Conservation (phyloP, 2,329 filamentous ascomycete species). For the Colletotrichum sp. region DNA sequence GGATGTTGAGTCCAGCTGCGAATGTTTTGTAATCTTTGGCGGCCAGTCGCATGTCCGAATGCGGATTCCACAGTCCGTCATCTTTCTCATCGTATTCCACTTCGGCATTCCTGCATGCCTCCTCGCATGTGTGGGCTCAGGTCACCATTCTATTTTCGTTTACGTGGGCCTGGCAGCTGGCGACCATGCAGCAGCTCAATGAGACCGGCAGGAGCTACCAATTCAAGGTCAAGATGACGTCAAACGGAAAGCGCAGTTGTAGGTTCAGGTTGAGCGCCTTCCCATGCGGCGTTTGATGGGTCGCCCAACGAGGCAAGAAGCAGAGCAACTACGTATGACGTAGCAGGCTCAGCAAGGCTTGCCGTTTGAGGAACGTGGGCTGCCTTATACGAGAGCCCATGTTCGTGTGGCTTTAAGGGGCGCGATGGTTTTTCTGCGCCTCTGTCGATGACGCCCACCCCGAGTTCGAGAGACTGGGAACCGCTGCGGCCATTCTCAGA, state of each 20-base stretch:
- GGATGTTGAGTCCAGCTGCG: not conserved
- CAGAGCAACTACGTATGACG: not conserved
- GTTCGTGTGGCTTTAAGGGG: not conserved
- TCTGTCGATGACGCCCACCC: not conserved
- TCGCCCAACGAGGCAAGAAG: not conserved
- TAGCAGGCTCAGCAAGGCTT: not conserved
- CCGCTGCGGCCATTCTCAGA: not conserved
- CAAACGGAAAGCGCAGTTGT: not conserved
- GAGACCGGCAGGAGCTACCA: not conserved
- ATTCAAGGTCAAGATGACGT: not conserved
- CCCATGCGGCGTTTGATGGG: not conserved
- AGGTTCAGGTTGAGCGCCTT: not conserved
- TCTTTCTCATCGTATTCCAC: not conserved
- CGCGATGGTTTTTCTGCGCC: not conserved
- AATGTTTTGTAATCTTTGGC: not conserved
- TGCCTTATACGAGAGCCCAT: not conserved
- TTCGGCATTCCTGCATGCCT: not conserved
- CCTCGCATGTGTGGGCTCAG: not conserved
- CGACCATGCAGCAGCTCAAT: not conserved
- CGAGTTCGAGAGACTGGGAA: not conserved
- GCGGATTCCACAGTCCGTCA: not conserved
- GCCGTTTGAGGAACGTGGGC: not conserved
- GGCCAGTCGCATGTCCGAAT: not conserved
- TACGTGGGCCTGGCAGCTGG: not conserved
- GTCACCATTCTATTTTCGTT: not conserved